Evolutionary conservation across 345 rosid species (phyloP).

Genomic region (Sisymbrium altissimum): DNA sequence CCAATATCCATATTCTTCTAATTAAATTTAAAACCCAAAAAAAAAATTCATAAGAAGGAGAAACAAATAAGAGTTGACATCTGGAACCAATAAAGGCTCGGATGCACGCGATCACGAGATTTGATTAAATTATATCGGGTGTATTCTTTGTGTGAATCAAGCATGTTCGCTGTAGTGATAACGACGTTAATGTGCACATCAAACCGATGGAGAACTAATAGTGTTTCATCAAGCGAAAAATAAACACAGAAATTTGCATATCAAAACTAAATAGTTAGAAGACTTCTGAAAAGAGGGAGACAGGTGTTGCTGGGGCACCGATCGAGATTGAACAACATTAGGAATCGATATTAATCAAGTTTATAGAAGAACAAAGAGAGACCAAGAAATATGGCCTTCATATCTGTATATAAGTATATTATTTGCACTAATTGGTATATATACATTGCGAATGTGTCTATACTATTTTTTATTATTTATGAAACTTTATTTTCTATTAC

Average conservation of each 20-base stretch:
- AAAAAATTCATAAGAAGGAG: neutral
- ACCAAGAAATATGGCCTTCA: neutral
- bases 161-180: slow-evolving; percentile 11
- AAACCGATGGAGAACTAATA: neutral
- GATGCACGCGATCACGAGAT: neutral
- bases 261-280: neutral
- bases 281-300: neutral
- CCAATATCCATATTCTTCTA: neutral
- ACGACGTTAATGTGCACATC: slow-evolving; percentile 1
- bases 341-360: neutral
- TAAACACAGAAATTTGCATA: neutral
- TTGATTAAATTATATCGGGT: neutral
- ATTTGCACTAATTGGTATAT: neutral
- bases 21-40: neutral
- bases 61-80: slow-evolving; percentile 18
- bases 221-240: neutral
- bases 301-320: neutral
- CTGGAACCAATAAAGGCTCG: neutral
- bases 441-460: neutral
- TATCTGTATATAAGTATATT: neutral
- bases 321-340: neutral
- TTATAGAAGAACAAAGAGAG: neutral
- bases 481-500: neutral
- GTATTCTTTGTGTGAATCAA: slow-evolving; percentile 2
- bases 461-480: neutral